Conservation (phyloP, 257 asterid species). For the Coffea canephora region DNA sequence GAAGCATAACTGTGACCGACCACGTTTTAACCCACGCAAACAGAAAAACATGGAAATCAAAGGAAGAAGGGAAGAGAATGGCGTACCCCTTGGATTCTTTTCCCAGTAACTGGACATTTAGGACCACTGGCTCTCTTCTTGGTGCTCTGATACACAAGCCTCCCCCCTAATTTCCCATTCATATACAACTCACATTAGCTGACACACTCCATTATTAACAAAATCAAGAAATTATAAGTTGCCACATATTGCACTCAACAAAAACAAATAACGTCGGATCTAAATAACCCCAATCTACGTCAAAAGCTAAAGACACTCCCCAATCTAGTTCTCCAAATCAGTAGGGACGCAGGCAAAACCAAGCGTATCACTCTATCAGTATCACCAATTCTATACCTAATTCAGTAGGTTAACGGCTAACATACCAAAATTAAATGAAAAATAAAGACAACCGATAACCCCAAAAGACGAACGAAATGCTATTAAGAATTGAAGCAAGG, state of each 20-base stretch:
- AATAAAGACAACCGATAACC: no score
- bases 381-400: not conserved
- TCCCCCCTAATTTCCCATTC: slow-evolving; percentile 50
- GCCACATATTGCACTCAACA: not conserved
- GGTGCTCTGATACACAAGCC: slow-evolving; percentile 64
- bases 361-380: not conserved
- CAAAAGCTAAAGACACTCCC: not conserved
- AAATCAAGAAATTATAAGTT: not conserved
- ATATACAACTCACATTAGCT: not conserved
- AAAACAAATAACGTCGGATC: not conserved
- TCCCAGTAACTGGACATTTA: slow-evolving; percentile 81
- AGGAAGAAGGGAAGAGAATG: not conserved
- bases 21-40: not conserved
- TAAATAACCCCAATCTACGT: not conserved
- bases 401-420: not conserved
- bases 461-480: slow-evolving; percentile 1
- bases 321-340: not conserved
- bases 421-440: not conserved
- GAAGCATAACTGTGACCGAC: not conserved
- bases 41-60: not conserved
- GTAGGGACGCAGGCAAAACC: not conserved
- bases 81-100: slow-evolving; percentile 87
- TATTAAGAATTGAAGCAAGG: not conserved
- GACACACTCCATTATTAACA: not conserved
- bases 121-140: slow-evolving; percentile 88